Base-by-base conservation (phyloP, 1,284 basidiomycete genomes). In the Boletus sp. region DNA sequence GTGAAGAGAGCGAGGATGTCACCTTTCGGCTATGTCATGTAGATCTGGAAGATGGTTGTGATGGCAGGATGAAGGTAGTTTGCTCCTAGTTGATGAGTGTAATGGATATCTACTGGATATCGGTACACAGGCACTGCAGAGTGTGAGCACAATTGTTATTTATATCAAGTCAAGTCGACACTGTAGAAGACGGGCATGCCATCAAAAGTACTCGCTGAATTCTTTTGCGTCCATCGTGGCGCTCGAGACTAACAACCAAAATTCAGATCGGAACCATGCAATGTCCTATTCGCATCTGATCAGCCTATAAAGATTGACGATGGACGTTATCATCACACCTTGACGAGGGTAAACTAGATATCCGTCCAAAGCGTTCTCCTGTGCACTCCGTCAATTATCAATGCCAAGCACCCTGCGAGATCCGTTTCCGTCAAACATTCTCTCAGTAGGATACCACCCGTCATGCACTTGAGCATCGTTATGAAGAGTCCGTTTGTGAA, bases 51-150 rank as follows among this genome's bases (percentile, higher is more conserved):
- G 31, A 99, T 89, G 10, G 97, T 99, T 7, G 97, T 99, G 72
- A 99, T 97, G 33, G 97, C 95, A 9, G 97, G 97, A 73, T 99
- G 96, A 33, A 99, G 87, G 73, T 99, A 99, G 76, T 99, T 98
- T 51, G 96, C 95, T 79, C 97, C 95, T 1, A 96, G 95, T 73
- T 97, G 95, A 25, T 94, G 94, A 35, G 95, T 99, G 80, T 98
- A 98, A 76, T 97, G 95, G 64, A 99, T 97, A 73, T 99, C 97
- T 62, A 99, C 97, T 16, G 97, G 95, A 77, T 95, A 99, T 68
- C 94, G 89, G 68, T 97, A 92, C 66, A 97, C 97, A 62, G 97
- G 97, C 47, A 99, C 95, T 94, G 64, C 17, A 49, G 52, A 19
- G 21, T 10, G n/a, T 73, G 17, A 62, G 25, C 30, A 54, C n/a